Evolutionary conservation across 164 flowering plant species (phyloP), one percentile per base, ranked within the genome.

Genomic region (Magnolia kwangsiensis): DNA sequence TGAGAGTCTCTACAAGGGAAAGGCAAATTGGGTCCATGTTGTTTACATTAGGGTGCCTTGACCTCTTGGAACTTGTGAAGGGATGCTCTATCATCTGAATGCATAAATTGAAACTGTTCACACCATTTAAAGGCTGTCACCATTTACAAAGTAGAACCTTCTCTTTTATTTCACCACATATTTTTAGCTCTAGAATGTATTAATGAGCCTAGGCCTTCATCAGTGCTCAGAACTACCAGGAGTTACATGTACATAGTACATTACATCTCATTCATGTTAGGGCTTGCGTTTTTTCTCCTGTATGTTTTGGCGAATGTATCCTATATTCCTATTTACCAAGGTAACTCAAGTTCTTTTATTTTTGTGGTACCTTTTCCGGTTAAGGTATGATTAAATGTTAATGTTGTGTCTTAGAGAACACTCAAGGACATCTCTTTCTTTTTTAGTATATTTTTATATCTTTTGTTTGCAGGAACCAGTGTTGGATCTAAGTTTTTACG

Each of bases 401-500:
- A 37, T 37, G 45, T 37, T 2, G 7, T 37, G 45, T 37, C 45
- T 37, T 37, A 37, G 7, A 3, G 45, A 37, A 37, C 45, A 37
- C 45, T 37, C 45, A 37, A 37, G 45, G 7, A 7, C 45, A 37
- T 37, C 45, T 37, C 45, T 16, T 55, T 55, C 61, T 2, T 55
- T 16, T 55, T 55, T 55, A 11, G 3, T 11, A 55, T 16, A 55
- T 55, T 55, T 2, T 11, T 55, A 16, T 13, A 31, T 29, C 14
- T 70, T 55, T 71, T 71, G 50, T 66, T n/a, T 74, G 76, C 81
- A 94, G 98, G 97, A 71, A 92, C 95, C 50, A 91, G 85, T 84
- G 61, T 75, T 50, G 91, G 93, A 80, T 80, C 96, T 69, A 90
- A 83, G 66, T 86, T 85, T 78, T 79, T 94, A 80, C 83, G 95